phyloP scores from a whole-genome alignment of 805 yeast species.

The Monosporozyma siamensis region DNA sequence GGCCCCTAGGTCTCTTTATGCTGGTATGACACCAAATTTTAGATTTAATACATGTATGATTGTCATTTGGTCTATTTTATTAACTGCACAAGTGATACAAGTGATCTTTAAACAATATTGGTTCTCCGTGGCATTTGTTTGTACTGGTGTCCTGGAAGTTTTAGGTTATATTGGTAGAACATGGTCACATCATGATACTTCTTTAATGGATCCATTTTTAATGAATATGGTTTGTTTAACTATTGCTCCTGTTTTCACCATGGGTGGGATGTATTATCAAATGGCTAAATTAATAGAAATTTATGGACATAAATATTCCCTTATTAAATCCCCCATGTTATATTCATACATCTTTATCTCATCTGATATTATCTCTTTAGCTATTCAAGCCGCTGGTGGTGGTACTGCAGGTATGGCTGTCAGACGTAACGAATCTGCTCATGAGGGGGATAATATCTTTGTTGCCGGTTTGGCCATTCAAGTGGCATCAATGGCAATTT shows the following conservation, averaged over 20 bases:
- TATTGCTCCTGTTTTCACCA: constrained; percentile 71
- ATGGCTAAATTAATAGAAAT: constrained; percentile 59
- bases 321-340: constrained; percentile 27
- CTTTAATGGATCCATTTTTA: constrained; percentile 37
- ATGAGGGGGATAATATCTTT: constrained; percentile 38
- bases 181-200: constrained; percentile 33
- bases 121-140: constrained; percentile 49
- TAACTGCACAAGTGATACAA: constrained; percentile 38
- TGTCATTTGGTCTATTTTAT: constrained; percentile 42
- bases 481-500: constrained; percentile 57
- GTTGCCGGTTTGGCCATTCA: constrained; percentile 74
- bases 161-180: constrained; percentile 60
- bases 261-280: constrained; percentile 74
- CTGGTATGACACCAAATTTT: constrained; percentile 40
- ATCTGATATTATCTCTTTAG: constrained; percentile 55
- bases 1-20: constrained; percentile 24
- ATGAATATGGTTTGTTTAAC: constrained; percentile 63
- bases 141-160: constrained; percentile 52
- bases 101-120: constrained; percentile 49
- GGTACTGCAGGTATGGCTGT: constrained; percentile 51
- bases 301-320: constrained; percentile 47
- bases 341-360: constrained; percentile 51
- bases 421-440: constrained; percentile 17
- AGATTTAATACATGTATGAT: constrained; percentile 53
- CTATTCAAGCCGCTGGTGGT: constrained; percentile 71